Evolutionary conservation across 768 basidiomycete genomes (phyloP), one percentile per base, ranked within the genome.

Genomic region (Mycena leptocephala): DNA sequence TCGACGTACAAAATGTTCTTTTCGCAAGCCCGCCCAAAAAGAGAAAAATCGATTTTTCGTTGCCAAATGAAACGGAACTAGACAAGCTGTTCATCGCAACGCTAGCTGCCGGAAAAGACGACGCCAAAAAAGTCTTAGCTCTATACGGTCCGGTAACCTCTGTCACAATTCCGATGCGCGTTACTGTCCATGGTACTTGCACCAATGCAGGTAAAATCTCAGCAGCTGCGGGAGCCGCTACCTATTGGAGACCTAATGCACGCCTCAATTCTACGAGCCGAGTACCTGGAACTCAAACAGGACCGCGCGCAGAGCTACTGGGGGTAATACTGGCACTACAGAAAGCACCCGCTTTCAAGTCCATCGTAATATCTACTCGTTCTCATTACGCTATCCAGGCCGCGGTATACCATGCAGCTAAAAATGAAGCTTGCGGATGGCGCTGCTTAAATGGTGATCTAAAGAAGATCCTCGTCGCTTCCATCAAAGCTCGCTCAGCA

Each of bases 361-460:
- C n/a, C n/a, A n/a, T n/a, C n/a, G n/a, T n/a, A n/a, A n/a, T n/a
- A n/a, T n/a, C n/a, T n/a, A n/a, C n/a, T n/a, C n/a, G n/a, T n/a
- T n/a, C n/a, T n/a, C n/a, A n/a, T n/a, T n/a, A n/a, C n/a, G n/a
- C n/a, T n/a, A n/a, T n/a, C n/a, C n/a, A n/a, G n/a, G n/a, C n/a
- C n/a, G n/a, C n/a, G n/a, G n/a, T n/a, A n/a, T n/a, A n/a, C n/a
- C n/a, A n/a, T n/a, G n/a, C n/a, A n/a, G n/a, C n/a, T n/a, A n/a
- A n/a, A n/a, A n/a, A n/a, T n/a, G n/a, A n/a, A n/a, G n/a, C n/a
- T n/a, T n/a, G n/a, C n/a, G n/a, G n/a, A n/a, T n/a, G n/a, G n/a
- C n/a, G n/a, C n/a, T n/a, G n/a, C n/a, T n/a, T 51, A 28, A 70
- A 70, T 39, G 68, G 53, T 37, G 68, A 70, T 26, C 55, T 56